phyloP scores from a whole-genome alignment of 148 eudicot species.

The Polygonum aviculare region DNA sequence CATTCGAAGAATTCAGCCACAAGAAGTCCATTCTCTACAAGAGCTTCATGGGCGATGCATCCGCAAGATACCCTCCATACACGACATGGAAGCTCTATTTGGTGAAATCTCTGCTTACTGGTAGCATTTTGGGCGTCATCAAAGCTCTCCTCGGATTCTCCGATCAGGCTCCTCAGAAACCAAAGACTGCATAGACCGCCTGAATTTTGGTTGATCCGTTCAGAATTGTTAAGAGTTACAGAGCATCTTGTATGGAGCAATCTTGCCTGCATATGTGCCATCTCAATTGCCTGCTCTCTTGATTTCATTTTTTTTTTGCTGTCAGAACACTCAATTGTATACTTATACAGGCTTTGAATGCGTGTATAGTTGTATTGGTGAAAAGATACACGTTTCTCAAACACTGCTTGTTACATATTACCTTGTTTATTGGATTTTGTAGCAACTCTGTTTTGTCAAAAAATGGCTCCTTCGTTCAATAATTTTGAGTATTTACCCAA shows the following conservation, averaged over 20 bases:
- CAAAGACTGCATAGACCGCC: constrained; percentile 11
- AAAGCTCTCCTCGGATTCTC: constrained; percentile 48
- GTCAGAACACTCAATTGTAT: not conserved
- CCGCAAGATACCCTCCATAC: constrained; percentile 83
- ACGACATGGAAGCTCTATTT: constrained; percentile 41
- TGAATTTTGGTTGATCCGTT: not conserved
- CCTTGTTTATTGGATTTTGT: too few relatives aligned
- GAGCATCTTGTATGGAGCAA: too few relatives aligned
- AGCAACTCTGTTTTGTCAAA: too few relatives aligned
- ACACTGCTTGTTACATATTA: too few relatives aligned
- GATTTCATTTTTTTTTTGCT: not conserved
- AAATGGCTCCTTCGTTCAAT: too few relatives aligned
- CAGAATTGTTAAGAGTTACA: not conserved
- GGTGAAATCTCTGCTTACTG: constrained; percentile 47
- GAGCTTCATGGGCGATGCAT: constrained; percentile 43
- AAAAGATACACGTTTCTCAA: not conserved
- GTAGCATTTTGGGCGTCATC: constrained; percentile 36
- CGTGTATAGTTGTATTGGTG: not conserved
- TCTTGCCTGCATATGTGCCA: too few relatives aligned
- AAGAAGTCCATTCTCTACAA: constrained; percentile 62
- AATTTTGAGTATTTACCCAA: too few relatives aligned
- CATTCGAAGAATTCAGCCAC: constrained; percentile 80
- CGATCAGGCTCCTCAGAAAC: constrained; percentile 3
- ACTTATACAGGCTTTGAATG: not conserved
- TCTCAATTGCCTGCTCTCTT: too few relatives aligned